These are phyloP conservation scores for Nematodospora anomalae DNA, from an alignment of 1,139 yeast species.

Conservation along the genomic window DNA sequence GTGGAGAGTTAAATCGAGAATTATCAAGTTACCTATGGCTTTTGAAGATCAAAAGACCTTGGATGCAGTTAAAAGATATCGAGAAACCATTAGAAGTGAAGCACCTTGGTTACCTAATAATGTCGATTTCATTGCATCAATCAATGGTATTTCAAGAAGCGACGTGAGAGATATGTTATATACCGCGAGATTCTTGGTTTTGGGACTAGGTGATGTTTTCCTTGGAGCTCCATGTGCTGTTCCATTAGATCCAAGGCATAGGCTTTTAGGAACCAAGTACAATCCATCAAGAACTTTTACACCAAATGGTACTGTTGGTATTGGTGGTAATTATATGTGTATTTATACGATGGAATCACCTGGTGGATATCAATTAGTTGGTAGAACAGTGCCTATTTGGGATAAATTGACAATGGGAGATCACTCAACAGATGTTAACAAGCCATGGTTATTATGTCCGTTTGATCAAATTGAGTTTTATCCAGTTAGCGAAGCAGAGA, in stretches of 20 bases:
- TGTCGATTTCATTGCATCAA: constrained; percentile 88
- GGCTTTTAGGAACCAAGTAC: constrained; percentile 88
- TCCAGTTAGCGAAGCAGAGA: constrained; percentile 82
- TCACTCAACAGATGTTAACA: constrained; percentile 50
- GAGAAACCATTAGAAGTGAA: constrained; percentile 85
- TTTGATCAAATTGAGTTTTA: constrained; percentile 94
- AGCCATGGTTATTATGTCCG: constrained; percentile 89
- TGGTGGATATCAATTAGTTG: constrained; percentile 96
- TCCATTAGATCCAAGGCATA: constrained; percentile 94
- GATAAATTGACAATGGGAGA: constrained; percentile 81
- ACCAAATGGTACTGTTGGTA: constrained; percentile 95
- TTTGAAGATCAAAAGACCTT: constrained; percentile 89
- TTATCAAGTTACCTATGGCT: constrained; percentile 89
- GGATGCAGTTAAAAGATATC: constrained; percentile 85
- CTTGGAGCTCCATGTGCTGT: constrained; percentile 98
- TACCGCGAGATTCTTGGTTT: constrained; percentile 83
- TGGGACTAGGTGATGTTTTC: constrained; percentile 96
- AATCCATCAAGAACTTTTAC: constrained; percentile 96
- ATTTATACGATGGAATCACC: constrained; percentile 98
- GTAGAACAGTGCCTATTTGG: constrained; percentile 97
- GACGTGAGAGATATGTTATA: constrained; percentile 83
- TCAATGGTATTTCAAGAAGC: constrained; percentile 75
- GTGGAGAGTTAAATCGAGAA: constrained; percentile 84
- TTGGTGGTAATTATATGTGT: constrained; percentile 98
- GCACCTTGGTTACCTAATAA: constrained; percentile 99